Conservation (phyloP, 164 flowering plant genomes). For the Aristolochia contorta region DNA sequence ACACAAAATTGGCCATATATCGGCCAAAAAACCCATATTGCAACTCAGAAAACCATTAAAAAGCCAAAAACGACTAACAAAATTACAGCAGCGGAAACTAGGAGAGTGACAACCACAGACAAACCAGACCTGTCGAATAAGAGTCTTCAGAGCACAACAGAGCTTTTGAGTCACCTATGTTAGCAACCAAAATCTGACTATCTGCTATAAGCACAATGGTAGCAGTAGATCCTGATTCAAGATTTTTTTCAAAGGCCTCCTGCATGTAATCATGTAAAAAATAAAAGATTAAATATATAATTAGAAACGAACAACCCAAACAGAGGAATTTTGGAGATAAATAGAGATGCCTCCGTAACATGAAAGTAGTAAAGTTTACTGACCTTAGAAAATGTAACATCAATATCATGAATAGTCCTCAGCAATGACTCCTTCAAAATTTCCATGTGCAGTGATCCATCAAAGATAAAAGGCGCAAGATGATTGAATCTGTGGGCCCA, state of each 20-base stretch:
- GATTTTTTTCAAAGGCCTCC: conserved; percentile 71
- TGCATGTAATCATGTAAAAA: conserved; percentile 26
- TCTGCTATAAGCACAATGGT: conserved; percentile 68
- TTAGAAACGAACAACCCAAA: neutral
- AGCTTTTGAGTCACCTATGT: conserved; percentile 94
- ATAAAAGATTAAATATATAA: neutral
- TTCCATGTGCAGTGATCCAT: conserved; percentile 65
- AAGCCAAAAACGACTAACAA: no score
- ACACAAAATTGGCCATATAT: no score
- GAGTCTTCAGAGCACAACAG: conserved; percentile 75
- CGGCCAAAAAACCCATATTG: no score
- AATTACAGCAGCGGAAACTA: neutral
- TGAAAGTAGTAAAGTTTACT: neutral
- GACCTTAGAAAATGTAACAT: conserved; percentile 75
- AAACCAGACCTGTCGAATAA: conserved; percentile 19
- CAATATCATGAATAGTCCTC: conserved; percentile 82
- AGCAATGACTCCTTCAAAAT: conserved; percentile 82
- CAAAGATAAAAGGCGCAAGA: conserved; percentile 32
- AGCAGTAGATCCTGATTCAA: conserved; percentile 87
- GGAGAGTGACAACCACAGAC: neutral
- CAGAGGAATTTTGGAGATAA: neutral
- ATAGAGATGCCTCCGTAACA: neutral
- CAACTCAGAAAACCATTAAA: no score
- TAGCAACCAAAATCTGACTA: conserved; percentile 79
- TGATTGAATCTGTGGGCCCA: conserved; percentile 35